Evolutionary conservation across 148 eudicot species (phyloP), one percentile per base, ranked within the genome.

Genomic region (Chenopodium berlandieri): DNA sequence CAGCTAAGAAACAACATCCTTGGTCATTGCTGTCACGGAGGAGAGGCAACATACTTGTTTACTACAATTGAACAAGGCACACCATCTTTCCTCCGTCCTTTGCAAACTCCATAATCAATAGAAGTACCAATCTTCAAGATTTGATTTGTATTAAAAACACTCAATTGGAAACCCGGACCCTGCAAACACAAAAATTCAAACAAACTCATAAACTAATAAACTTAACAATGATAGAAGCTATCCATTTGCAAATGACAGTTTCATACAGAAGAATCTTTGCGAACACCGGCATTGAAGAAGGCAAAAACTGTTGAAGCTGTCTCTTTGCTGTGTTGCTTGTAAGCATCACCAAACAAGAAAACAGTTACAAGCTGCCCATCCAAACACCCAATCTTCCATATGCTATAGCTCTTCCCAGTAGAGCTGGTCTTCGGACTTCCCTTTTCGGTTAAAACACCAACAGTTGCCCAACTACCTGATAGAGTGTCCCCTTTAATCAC

Each of bases 331-430:
- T 85, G 84, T 82, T 79, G 88, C 83, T 90, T 87, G 79, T 91
- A 94, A 85, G 99, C 98, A 84, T 94, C 93, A 7, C 97, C 99
- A 89, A 96, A 96, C 90, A 96, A 84, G 90, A 96, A 96, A 74
- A 96, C 84, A 50, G 98, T 88, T 81, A 86, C 83, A 46, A 84
- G 83, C 20, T 92, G 86, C 76, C 89, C 98, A 89, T 94, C 97
- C 87, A 96, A 89, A 87, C 95, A 89, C 80, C 99, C 97, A 44
- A 96, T 80, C 84, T 91, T 92, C 97, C 95, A 94, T 81, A 94
- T 89, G 67, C 92, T 82, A 68, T 86, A 96, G 72, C 86, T 71
- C 83, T 92, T 92, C 79, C 98, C 99, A 22, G 88, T 83, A 66
- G 99, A 87, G 88, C 94, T 94, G 37, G 78, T 89, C 72, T 86